Base-by-base conservation (phyloP, 1,284 basidiomycete genomes). In the Inonotus obliquus region DNA sequence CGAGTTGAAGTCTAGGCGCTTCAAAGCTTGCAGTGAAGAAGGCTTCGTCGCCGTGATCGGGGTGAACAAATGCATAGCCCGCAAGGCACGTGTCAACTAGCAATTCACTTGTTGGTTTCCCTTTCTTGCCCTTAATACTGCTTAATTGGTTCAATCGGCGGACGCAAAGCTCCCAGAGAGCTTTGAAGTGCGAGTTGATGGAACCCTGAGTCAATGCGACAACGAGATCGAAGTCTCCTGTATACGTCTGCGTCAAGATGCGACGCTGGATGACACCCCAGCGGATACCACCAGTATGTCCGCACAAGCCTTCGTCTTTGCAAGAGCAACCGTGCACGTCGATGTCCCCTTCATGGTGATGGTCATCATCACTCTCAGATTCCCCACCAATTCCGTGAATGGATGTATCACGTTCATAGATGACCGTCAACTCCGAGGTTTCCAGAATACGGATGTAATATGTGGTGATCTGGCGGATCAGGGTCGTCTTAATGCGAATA, bases 391-490 rank as follows among this genome's bases (percentile, higher is more conserved):
- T 9, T 17, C 35, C 21, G 51, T 61, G 60, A 23, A 61, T 38
- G 10, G 44, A 11, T 7, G 9, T 49, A 37, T 61, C 53, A 32
- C 39, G 35, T 21, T 61, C 29, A 27, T 70, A 72, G 65, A 73
- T 67, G 51, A 69, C 60, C 58, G 71, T 69, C 55, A 68, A 67
- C 9, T 67, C 63, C 13, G 66, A 67, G 51, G 52, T 65, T 56
- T 70, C 68, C 29, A 75, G 65, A 60, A 72, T 64, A 7, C 64
- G 61, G 58, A 74, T 66, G 63, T 74, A 74, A 6, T 72, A 66
- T 7, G 65, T 63, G 19, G 64, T 54, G 65, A 74, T 68, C 60
- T 73, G 71, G 10, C 68, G 65, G 58, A 71, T 60, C 56, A 74
- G 47, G n/a, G 59, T 59, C 4, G 59, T 66, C 56, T 65, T 68